Evolutionary conservation across 495 filamentous ascomycete genomes (phyloP), one percentile per base, ranked within the genome.

Genomic region (Penicillium waksmanii): DNA sequence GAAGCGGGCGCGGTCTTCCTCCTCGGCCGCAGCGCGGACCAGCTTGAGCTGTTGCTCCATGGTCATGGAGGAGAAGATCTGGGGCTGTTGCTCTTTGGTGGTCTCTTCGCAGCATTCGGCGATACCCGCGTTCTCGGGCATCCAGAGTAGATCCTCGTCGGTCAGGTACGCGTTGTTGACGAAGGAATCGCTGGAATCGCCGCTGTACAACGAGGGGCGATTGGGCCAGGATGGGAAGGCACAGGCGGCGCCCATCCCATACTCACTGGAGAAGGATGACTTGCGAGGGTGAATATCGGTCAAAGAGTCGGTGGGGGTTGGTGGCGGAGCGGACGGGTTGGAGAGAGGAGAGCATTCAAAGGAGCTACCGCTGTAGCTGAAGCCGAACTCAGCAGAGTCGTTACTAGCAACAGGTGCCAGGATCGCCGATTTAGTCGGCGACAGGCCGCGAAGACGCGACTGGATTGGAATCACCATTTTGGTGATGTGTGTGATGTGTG

Each of bases 181-280:
- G 13, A 65, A 73, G 0, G 75, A 74, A 12, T 68, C 62, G 38
- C 64, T 65, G 0, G 74, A 70, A 56, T 74, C 70, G 58, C 65
- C 65, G 56, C 63, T 77, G 50, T 75, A 63, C 6, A 84, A 72
- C 3, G 79, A 80, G 0, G 74, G 69, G 19, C 81, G 62, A 62
- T 81, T 79, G 25, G 81, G 81, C 81, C 81, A 84, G 23, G 79
- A 82, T 21, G 81, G 81, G 55, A 77, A 84, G 10, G 81, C 81
- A 62, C 80, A 84, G 19, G 80, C 73, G 23, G 76, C 75, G 58
- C 70, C 77, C 70, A 75, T 70, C 1, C 69, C 74, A 56, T 73
- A 72, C 38, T 71, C 65, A 44, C 64, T 77, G 33, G 76, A 77
- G 68, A 80, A 80, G 19, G 76, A 79, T 13, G 74, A 76, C 56